Percentiles rank a stretch among this genome's conserved stretches.
Evolutionary conservation across 176 grass and related monocot species (phyloP).

Genomic region (Zea luxurians): DNA sequence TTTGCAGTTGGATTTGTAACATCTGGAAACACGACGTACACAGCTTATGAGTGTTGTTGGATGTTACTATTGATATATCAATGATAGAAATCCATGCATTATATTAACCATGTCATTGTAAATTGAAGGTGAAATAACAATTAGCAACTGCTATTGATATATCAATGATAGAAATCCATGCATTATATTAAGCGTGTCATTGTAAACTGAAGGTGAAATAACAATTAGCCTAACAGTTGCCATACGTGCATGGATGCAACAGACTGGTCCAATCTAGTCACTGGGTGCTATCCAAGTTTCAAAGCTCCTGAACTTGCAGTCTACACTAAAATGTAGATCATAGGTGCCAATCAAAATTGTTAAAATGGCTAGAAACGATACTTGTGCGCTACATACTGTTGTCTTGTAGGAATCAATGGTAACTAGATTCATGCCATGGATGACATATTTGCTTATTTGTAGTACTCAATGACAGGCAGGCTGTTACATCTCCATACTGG

Average conservation of each 20-base stretch:
- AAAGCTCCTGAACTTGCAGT: not conserved
- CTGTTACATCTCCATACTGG: not conserved
- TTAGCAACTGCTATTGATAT: not conserved
- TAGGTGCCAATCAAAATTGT: not conserved
- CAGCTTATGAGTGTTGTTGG: not conserved
- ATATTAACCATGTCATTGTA: not conserved
- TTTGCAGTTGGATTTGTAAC: constrained; percentile 65
- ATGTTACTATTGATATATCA: not conserved
- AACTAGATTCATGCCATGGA: not conserved
- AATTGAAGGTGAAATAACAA: not conserved
- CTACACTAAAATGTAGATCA: constrained; percentile 1
- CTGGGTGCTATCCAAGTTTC: not conserved
- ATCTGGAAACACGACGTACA: constrained; percentile 41
- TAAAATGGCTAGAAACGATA: not conserved
- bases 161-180: not conserved
- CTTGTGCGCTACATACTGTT: not conserved
- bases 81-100: not conserved
- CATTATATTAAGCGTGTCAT: not conserved
- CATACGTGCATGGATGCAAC: not conserved
- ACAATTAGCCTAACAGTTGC: not conserved
- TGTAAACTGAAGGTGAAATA: not conserved
- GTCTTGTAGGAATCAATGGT: not conserved
- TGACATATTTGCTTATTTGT: not conserved
- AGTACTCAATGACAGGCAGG: not conserved
- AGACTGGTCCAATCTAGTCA: not conserved